These are phyloP conservation scores for Lumnitzera racemosa DNA, from an alignment of 345 rosid species.

Conservation along the genomic window DNA sequence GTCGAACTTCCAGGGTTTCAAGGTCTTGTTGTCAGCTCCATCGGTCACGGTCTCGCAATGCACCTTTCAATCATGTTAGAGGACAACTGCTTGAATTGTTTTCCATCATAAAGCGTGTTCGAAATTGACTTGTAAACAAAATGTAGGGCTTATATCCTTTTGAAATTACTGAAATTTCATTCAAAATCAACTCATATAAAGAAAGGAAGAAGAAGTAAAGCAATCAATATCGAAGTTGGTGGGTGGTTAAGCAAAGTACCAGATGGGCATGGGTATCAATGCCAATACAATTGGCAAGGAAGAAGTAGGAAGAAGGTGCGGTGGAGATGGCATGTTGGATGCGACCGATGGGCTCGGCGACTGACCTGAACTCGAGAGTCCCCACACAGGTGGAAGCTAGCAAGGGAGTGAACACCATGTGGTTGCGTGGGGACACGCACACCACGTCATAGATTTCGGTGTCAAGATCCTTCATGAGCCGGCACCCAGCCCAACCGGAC, in stretches of 20 bases:
- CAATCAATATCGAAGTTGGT: no score
- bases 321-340: slow-evolving; percentile 82
- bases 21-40: slow-evolving; percentile 20
- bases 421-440: slow-evolving; percentile 79
- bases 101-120: no score
- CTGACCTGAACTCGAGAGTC: slow-evolving; percentile 89
- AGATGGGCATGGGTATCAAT: neutral
- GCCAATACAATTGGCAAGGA: slow-evolving; percentile 39
- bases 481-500: slow-evolving; percentile 94
- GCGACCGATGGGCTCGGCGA: slow-evolving; percentile 76
- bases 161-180: no score
- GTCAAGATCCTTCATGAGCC: slow-evolving; percentile 75
- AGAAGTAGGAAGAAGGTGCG: slow-evolving; percentile 69
- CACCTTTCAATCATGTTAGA: slow-evolving; percentile 33
- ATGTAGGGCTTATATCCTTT: no score
- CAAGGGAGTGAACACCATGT: slow-evolving; percentile 90
- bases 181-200: no score
- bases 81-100: no score
- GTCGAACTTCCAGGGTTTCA: slow-evolving; percentile 71
- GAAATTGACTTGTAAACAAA: no score
- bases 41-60: slow-evolving; percentile 77
- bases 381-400: slow-evolving; percentile 97
- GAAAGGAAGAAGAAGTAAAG: no score
- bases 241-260: no score
- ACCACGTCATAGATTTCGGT: slow-evolving; percentile 68